These are phyloP conservation scores for Globisporangium takayamanum DNA, from an alignment of 352 stramenopile species.

Conservation along the genomic window DNA sequence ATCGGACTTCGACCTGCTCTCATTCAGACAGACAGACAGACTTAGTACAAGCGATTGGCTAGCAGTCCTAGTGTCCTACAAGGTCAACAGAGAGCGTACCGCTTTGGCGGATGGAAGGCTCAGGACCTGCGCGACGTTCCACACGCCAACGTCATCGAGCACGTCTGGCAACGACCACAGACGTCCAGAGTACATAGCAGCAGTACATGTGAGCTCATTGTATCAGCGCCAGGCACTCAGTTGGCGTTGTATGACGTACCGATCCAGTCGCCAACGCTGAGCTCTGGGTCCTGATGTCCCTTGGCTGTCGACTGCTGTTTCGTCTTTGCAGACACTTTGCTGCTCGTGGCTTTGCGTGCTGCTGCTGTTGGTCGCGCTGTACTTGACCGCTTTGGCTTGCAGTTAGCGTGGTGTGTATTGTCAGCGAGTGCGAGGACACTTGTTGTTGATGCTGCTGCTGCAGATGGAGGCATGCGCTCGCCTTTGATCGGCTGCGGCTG, in stretches of 20 bases:
- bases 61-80: background rate
- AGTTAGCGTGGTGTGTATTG: too few species aligned
- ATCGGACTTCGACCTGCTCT: constrained; percentile 47
- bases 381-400: too few species aligned
- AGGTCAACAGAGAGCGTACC: background rate
- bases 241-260: background rate
- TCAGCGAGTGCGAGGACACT: too few species aligned
- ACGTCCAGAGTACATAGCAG: background rate
- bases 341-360: background rate
- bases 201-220: background rate
- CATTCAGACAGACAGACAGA: background rate
- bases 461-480: too few species aligned
- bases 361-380: too few species aligned
- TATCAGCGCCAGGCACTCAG: too few species aligned
- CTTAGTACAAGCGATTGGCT: background rate
- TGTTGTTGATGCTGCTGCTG: too few species aligned
- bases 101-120: constrained; percentile 13
- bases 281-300: background rate
- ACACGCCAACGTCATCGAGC: constrained; percentile 52
- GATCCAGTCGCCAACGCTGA: constrained; percentile 13
- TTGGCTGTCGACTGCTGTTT: background rate
- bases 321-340: background rate
- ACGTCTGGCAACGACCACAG: constrained; percentile 28
- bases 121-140: constrained; percentile 60
- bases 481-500: too few species aligned